Evolutionary conservation across 2,329 filamentous ascomycete genomes (phyloP).

Genomic region (Aureobasidium sp.): DNA sequence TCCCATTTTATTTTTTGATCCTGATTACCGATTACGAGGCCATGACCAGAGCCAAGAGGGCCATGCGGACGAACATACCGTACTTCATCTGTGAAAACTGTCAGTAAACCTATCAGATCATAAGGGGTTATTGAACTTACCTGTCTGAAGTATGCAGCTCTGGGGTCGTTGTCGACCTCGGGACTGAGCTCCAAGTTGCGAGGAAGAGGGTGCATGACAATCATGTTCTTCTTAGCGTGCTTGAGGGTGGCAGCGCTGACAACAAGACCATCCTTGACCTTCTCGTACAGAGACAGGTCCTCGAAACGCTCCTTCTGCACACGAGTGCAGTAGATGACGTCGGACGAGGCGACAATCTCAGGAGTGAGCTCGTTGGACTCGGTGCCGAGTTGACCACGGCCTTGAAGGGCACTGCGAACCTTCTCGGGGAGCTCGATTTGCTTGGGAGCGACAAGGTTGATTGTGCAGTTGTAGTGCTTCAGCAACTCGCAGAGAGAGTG

Average conservation of each 20-base stretch:
- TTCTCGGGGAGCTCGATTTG: conserved; percentile 67
- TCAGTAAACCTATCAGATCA: conserved; percentile 31
- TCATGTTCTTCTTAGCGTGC: conserved; percentile 84
- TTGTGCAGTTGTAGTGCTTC: conserved; percentile 86
- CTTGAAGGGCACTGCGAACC: conserved; percentile 62
- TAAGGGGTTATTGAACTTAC: conserved; percentile 47
- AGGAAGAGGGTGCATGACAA: conserved; percentile 91
- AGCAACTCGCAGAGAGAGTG: conserved; percentile 93
- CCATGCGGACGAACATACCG: conserved; percentile 97
- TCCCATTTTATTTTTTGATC: not conserved
- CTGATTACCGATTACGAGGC: conserved; percentile 32
- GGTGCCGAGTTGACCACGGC: conserved; percentile 65
- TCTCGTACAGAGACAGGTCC: conserved; percentile 71
- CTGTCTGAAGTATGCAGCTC: conserved; percentile 98
- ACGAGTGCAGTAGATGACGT: conserved; percentile 94
- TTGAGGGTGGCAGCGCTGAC: conserved; percentile 86
- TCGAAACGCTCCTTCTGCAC: conserved; percentile 95
- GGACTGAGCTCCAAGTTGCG: conserved; percentile 88
- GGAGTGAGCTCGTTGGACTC: conserved; percentile 74
- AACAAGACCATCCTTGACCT: conserved; percentile 78
- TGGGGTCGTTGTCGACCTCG: conserved; percentile 95
- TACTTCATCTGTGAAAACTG: conserved; percentile 70
- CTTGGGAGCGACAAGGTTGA: conserved; percentile 83
- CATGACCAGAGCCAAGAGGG: conserved; percentile 89
- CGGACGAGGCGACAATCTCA: conserved; percentile 75